Base-by-base conservation (phyloP, 1,284 basidiomycete species). In the Amylostereum chailletii region DNA sequence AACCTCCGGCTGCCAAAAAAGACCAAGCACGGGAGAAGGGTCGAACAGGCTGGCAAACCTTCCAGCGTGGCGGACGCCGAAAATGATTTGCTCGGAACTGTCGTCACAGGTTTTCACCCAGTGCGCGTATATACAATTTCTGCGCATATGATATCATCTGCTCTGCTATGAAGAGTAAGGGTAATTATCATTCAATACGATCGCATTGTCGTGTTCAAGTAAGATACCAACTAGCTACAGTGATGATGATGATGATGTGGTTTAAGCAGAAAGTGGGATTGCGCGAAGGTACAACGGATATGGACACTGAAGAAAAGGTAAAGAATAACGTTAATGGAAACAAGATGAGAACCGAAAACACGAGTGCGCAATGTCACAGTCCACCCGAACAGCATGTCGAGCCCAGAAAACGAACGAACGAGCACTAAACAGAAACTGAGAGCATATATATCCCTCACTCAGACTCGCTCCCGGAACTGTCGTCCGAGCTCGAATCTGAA, bases 391-490 rank as follows among this genome's bases (percentile, higher is more conserved):
- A 19, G 19, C 19, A 19, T 19, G 19, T 19, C 19, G 19, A 19
- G 19, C 19, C 19, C 19, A 1, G 19, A 19, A 19, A 19, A 19
- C 19, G 19, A 19, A 19, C 19, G 19, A 19, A 19, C 19, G 19
- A 19, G 19, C 19, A 19, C 19, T 19, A 19, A 19, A 19, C 1
- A 19, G 19, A 19, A 19, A 19, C 19, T 19, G 19, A 19, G 19
- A 19, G 19, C 19, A 19, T 19, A 19, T 19, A 19, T 19, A 19
- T 19, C 19, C 19, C 53, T 81, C 70, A 90, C 65, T 90, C 86
- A 33, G 87, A 90, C 58, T 90, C 87, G 63, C 83, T 88, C 54
- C 79, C 88, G 48, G 86, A 89, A 62, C 82, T 86, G 56, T 70
- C 68, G 53, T 84, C 83, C 34, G 81, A 83, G 65, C 83, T 86